Evolutionary conservation across 2,329 filamentous ascomycete species (phyloP).

Genomic region (Calonectria ilicicola): DNA sequence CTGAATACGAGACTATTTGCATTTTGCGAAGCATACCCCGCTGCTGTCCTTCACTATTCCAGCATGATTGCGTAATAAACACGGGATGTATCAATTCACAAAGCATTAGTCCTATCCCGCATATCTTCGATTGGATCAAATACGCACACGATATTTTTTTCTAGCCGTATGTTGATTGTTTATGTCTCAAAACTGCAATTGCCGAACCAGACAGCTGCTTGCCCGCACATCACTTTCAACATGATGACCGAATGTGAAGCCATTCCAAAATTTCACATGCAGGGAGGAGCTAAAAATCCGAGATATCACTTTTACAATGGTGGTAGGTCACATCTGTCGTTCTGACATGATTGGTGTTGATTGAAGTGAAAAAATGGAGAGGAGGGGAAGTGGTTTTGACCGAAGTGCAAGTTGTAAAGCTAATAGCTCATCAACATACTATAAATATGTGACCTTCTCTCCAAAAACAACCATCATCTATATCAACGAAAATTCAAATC

Average conservation of each 20-base stretch:
- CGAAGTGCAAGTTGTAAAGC: not conserved
- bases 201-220: not conserved
- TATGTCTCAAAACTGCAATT: not conserved
- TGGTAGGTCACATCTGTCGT: not conserved
- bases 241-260: not conserved
- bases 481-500: not conserved
- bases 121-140: not conserved
- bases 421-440: too few relatives aligned
- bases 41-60: not conserved
- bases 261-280: not conserved
- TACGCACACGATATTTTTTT: not conserved
- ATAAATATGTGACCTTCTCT: not conserved
- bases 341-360: not conserved
- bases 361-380: too few relatives aligned
- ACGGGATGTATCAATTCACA: not conserved
- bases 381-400: not conserved
- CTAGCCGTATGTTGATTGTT: not conserved
- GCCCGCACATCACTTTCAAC: not conserved
- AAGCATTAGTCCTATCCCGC: not conserved
- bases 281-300: not conserved
- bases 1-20: not conserved
- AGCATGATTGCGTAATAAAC: not conserved
- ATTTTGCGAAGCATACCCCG: not conserved
- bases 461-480: not conserved
- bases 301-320: not conserved